Percentiles rank a stretch among this genome's conserved stretches.
These are phyloP conservation scores for Vigna angularis DNA, from an alignment of 306 rosid genomes.

Conservation along the genomic window DNA sequence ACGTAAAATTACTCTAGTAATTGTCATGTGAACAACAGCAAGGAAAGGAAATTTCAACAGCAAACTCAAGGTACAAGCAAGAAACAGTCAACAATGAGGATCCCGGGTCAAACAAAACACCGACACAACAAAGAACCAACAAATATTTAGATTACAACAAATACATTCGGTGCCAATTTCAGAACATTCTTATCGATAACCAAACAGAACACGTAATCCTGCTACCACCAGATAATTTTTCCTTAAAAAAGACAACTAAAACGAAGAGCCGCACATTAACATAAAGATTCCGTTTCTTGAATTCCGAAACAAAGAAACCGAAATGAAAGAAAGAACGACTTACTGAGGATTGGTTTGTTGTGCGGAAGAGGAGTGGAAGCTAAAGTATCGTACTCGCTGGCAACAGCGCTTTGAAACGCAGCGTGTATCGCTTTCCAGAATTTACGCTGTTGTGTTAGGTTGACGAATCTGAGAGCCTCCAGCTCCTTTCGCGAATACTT, in stretches of 20 bases:
- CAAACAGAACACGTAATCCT: too few species aligned
- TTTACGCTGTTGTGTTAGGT: conserved; percentile 56
- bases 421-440: conserved; percentile 66
- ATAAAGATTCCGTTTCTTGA: background rate
- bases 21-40: background rate
- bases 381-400: conserved; percentile 67
- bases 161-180: too few species aligned
- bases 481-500: conserved; percentile 64
- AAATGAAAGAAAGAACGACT: conserved; percentile 25
- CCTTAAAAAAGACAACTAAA: too few species aligned
- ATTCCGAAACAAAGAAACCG: background rate
- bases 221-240: too few species aligned
- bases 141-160: too few species aligned
- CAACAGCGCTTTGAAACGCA: conserved; percentile 56
- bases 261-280: background rate
- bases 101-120: background rate
- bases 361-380: conserved; percentile 46
- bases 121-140: background rate
- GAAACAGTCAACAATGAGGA: background rate
- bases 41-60: background rate
- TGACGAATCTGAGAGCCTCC: conserved; percentile 72
- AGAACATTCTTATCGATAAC: too few species aligned
- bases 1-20: background rate
- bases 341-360: conserved; percentile 58
- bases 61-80: background rate